Percentiles rank a stretch among this genome's conserved stretches.
Evolutionary conservation across 106 monocot species (phyloP).

Genomic region (Ottelia alismoides): DNA sequence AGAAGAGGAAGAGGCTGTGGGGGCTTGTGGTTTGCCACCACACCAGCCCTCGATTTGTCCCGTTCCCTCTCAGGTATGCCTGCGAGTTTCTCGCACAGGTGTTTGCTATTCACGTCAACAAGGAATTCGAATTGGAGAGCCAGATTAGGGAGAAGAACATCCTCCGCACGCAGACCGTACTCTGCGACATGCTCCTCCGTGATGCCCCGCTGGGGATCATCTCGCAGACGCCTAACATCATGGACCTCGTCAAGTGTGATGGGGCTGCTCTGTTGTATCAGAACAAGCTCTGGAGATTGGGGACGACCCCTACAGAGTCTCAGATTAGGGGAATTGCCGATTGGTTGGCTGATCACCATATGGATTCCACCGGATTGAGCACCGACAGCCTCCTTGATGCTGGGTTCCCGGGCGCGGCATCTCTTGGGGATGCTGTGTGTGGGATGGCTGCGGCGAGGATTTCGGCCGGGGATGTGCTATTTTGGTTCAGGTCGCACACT

Average conservation of each 20-base stretch:
- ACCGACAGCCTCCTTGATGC: conserved; percentile 87
- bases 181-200: conserved; percentile 71
- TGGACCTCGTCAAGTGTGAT: conserved; percentile 81
- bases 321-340: conserved; percentile 48
- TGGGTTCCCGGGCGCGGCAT: conserved; percentile 57
- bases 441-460: conserved; percentile 89
- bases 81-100: conserved; percentile 88
- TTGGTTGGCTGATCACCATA: conserved; percentile 65
- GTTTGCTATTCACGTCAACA: conserved; percentile 80
- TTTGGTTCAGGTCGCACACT: conserved; percentile 85
- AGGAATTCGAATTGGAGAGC: conserved; percentile 69
- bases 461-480: conserved; percentile 54
- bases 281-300: conserved; percentile 43
- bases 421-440: conserved; percentile 54
- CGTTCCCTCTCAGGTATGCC: conserved; percentile 88
- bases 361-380: conserved; percentile 84
- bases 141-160: conserved; percentile 78
- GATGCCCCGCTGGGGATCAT: conserved; percentile 71
- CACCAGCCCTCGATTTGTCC: conserved; percentile 76
- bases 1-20: conserved; percentile 65
- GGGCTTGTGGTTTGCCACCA: conserved; percentile 89
- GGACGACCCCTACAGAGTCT: conserved; percentile 38
- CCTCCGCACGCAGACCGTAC: conserved; percentile 54
- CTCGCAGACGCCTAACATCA: conserved; percentile 65
- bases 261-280: conserved; percentile 69